phyloP scores from a whole-genome alignment of 805 yeast genomes.

The Ascoidea asiatica region DNA sequence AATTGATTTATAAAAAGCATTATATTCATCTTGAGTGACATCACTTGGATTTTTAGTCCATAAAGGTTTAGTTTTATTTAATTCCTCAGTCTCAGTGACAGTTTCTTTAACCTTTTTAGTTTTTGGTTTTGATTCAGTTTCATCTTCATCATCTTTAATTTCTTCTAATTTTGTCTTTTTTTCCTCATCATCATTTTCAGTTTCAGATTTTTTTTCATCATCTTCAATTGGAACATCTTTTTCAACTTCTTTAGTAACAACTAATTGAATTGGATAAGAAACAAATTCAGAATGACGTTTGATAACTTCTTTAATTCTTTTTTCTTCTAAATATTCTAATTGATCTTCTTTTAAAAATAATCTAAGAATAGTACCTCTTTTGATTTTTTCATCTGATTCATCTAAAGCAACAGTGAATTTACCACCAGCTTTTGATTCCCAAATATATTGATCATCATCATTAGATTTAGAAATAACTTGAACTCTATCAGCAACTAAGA shows the following conservation, averaged over 20 bases:
- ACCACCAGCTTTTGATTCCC: constrained; percentile 99
- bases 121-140: constrained; percentile 57
- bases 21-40: constrained; percentile 95
- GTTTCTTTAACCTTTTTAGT: constrained; percentile 83
- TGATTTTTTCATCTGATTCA: constrained; percentile 69
- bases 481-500: constrained; percentile 97
- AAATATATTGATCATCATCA: constrained; percentile 97
- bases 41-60: constrained; percentile 99
- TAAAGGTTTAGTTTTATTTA: constrained; percentile 96
- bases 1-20: constrained; percentile 97
- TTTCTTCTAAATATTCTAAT: constrained; percentile 97
- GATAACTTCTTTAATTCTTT: constrained; percentile 98
- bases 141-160: constrained; percentile 60
- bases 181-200: constrained; percentile 41
- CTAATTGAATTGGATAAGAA: constrained; percentile 96
- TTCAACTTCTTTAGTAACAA: constrained; percentile 97
- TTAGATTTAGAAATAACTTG: constrained; percentile 97
- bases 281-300: constrained; percentile 99
- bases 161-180: constrained; percentile 67
- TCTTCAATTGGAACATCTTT: constrained; percentile 88
- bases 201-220: constrained; percentile 32
- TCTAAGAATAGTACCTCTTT: constrained; percentile 94
- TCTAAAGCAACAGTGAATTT: constrained; percentile 94
- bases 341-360: constrained; percentile 98
- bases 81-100: constrained; percentile 94